Evolutionary conservation across 495 filamentous ascomycete species (phyloP).

Genomic region (Neurospora discreta): DNA sequence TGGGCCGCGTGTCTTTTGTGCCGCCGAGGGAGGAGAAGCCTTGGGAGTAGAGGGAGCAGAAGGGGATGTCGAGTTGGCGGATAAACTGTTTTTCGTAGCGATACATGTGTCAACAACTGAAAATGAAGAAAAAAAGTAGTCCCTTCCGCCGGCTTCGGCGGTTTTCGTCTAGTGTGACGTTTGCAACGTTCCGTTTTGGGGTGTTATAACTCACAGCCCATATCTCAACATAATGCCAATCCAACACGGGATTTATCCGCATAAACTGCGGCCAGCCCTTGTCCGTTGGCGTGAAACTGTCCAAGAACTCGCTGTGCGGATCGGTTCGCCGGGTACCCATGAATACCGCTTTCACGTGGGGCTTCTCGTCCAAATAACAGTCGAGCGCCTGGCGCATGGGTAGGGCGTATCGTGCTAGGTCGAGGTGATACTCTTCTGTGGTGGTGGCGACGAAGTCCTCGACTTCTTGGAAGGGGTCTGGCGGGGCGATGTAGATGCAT

Average conservation of each 20-base stretch:
- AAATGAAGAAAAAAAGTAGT: too few relatives aligned
- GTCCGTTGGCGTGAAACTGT: constrained; percentile 77
- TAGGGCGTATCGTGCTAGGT: constrained; percentile 64
- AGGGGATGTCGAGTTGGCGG: constrained; percentile 61
- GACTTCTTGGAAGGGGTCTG: constrained; percentile 72
- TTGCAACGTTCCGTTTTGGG: too few relatives aligned
- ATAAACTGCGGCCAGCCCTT: constrained; percentile 86
- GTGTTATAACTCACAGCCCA: constrained; percentile 55
- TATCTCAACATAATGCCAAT: constrained; percentile 95
- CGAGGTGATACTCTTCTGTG: constrained; percentile 56
- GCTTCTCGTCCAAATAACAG: constrained; percentile 54
- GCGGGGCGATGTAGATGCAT: constrained; percentile 77
- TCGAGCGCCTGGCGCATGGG: constrained; percentile 72
- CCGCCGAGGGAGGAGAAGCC: constrained; percentile 64
- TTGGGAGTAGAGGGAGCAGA: constrained; percentile 75
- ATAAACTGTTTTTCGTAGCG: constrained; percentile 57
- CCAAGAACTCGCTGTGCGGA: constrained; percentile 67
- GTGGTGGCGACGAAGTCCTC: constrained; percentile 69
- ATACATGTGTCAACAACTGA: background rate
- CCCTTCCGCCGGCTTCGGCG: too few relatives aligned
- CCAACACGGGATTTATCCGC: constrained; percentile 87
- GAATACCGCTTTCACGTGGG: constrained; percentile 68
- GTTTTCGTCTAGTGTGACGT: too few relatives aligned
- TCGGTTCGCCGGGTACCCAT: constrained; percentile 89
- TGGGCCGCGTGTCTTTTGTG: constrained; percentile 80